Evolutionary conservation across 2,329 filamentous ascomycete species (phyloP).

Genomic region (Phialophora chinensis): DNA sequence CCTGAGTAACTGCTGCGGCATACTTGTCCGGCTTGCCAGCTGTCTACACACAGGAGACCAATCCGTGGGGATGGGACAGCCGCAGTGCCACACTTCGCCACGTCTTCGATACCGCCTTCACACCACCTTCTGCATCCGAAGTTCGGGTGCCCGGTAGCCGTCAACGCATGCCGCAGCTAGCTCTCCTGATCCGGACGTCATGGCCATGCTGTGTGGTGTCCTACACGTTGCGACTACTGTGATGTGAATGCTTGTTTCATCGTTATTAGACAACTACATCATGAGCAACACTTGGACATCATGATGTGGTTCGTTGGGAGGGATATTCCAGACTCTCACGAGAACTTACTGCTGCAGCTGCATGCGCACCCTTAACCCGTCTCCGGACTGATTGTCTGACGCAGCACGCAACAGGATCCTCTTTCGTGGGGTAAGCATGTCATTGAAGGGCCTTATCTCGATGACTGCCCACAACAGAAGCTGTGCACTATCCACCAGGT

Average conservation of each 20-base stretch:
- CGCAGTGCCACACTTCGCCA: slow-evolving; percentile 1
- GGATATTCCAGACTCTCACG: not conserved
- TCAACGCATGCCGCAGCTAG: not conserved
- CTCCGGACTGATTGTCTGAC: not conserved
- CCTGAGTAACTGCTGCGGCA: not conserved
- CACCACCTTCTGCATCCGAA: slow-evolving; percentile 10
- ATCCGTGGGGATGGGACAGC: not conserved
- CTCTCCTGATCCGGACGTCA: not conserved
- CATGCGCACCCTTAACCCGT: not conserved
- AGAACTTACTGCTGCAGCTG: not conserved
- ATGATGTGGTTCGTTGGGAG: not conserved
- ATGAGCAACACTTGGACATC: not conserved
- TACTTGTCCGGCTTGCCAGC: not conserved
- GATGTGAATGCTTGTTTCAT: slow-evolving; percentile 1
- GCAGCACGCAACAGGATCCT: not conserved
- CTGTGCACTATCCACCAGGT: not conserved
- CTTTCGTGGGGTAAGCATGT: slow-evolving; percentile 3
- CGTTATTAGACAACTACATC: not conserved
- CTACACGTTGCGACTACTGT: not conserved
- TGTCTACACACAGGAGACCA: not conserved
- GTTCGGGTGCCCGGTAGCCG: not conserved
- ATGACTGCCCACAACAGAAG: not conserved
- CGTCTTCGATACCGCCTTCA: not conserved
- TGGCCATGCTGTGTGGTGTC: not conserved
- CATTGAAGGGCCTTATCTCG: not conserved